Percentiles rank a stretch among this genome's conserved stretches.
Evolutionary conservation across 2,329 filamentous ascomycete species (phyloP).

Genomic region (Bipolaris sorokiniana): DNA sequence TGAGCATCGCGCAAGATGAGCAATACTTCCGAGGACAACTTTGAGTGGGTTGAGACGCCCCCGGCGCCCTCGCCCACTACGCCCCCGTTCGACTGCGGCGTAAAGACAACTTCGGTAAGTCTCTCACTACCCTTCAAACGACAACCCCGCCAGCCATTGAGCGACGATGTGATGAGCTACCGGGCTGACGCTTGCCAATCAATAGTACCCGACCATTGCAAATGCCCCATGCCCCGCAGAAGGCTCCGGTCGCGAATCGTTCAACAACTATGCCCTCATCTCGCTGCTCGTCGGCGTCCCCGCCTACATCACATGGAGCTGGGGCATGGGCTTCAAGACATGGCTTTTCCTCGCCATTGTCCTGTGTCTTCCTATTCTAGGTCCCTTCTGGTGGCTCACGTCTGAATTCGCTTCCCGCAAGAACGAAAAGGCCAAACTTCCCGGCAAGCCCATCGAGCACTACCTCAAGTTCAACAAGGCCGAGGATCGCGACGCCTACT

Average conservation of each 20-base stretch:
- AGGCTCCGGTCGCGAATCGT: conserved; percentile 79
- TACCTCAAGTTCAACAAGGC: conserved; percentile 81
- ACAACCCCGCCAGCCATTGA: conserved; percentile 42
- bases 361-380: conserved; percentile 78
- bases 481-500: conserved; percentile 69
- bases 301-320: conserved; percentile 79
- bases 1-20: conserved; percentile 43
- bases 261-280: conserved; percentile 82
- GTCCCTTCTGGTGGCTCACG: conserved; percentile 78
- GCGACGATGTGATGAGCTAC: conserved; percentile 21
- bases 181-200: conserved; percentile 30
- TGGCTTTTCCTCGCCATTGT: conserved; percentile 84
- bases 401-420: conserved; percentile 85
- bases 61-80: conserved; percentile 59
- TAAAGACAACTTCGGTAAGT: conserved; percentile 66
- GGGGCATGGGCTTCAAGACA: conserved; percentile 86
- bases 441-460: conserved; percentile 86
- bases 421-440: conserved; percentile 88
- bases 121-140: conserved; percentile 16
- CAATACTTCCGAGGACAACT: conserved; percentile 58
- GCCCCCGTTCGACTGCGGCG: conserved; percentile 63
- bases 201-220: conserved; percentile 83
- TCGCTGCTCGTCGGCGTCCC: conserved; percentile 73
- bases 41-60: conserved; percentile 72
- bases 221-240: conserved; percentile 95